Evolutionary conservation across 306 rosid species (phyloP).

Genomic region (Lathyrus tuberosus): DNA sequence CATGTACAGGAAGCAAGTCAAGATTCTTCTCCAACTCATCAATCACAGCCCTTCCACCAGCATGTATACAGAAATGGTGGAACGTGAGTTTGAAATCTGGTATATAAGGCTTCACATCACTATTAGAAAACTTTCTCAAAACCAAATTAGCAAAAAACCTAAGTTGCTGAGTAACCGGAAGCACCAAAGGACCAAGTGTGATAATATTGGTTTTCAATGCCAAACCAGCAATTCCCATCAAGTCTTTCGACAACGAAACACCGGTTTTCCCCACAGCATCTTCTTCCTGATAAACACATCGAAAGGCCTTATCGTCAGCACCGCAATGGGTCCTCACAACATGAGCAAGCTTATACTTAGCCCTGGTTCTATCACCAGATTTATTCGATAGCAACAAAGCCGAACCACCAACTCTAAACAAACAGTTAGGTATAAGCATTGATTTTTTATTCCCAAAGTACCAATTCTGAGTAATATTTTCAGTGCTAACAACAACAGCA

Average conservation of each 20-base stretch:
- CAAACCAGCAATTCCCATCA: constrained; percentile 69
- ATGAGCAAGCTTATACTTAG: constrained; percentile 68
- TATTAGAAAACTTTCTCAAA: constrained; percentile 46
- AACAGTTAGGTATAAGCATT: constrained; percentile 70
- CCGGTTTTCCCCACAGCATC: constrained; percentile 62
- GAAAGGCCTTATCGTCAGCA: constrained; percentile 60
- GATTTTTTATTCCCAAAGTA: constrained; percentile 70
- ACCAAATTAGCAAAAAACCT: constrained; percentile 50
- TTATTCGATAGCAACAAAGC: constrained; percentile 65
- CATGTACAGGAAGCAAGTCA: constrained; percentile 56
- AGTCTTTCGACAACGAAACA: constrained; percentile 61
- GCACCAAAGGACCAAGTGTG: constrained; percentile 59
- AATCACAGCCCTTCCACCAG: constrained; percentile 72
- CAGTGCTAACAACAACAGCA: constrained; percentile 77
- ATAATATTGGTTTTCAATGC: constrained; percentile 65
- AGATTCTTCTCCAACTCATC: constrained; percentile 73
- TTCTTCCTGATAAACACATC: constrained; percentile 59
- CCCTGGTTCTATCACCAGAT: constrained; percentile 33
- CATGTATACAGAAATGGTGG: constrained; percentile 74
- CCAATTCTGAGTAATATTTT: constrained; percentile 77
- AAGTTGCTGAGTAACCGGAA: constrained; percentile 65
- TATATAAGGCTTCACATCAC: constrained; percentile 50
- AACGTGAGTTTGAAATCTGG: constrained; percentile 72
- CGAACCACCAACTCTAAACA: constrained; percentile 67
- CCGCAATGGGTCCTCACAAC: constrained; percentile 65